Percentiles rank a stretch among this genome's conserved stretches.
Evolutionary conservation across 2,329 filamentous ascomycete species (phyloP).

Genomic region (Alternaria ventricosa): DNA sequence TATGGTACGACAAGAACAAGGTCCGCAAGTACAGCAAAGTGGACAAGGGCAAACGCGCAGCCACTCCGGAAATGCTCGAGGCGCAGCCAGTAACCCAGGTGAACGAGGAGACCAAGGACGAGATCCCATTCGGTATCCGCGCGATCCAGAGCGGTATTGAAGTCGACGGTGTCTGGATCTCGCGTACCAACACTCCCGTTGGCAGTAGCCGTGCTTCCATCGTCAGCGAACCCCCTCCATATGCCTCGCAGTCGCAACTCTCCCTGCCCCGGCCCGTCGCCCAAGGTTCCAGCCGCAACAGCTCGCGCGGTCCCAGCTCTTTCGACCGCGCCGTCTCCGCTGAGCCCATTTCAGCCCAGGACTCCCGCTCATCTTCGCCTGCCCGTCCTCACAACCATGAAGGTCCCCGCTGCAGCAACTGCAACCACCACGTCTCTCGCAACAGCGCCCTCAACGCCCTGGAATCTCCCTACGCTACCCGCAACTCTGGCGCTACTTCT

Average conservation of each 20-base stretch:
- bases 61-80: conserved; percentile 68
- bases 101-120: conserved; percentile 60
- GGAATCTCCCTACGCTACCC: conserved; percentile 28
- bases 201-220: conserved; percentile 46
- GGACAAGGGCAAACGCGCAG: conserved; percentile 43
- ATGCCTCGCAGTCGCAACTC: conserved; percentile 41
- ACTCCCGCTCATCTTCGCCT: conserved; percentile 42
- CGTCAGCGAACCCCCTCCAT: conserved; percentile 32
- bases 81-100: conserved; percentile 64
- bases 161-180: conserved; percentile 77
- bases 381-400: conserved; percentile 32
- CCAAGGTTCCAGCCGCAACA: conserved; percentile 43
- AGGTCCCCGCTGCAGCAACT: conserved; percentile 46
- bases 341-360: conserved; percentile 40
- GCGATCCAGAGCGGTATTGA: conserved; percentile 84
- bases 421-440: conserved; percentile 33
- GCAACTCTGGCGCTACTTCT: conserved; percentile 28
- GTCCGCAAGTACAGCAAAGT: conserved; percentile 52
- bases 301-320: conserved; percentile 44
- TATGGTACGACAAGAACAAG: conserved; percentile 56
- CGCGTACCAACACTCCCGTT: conserved; percentile 52
- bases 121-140: conserved; percentile 84
- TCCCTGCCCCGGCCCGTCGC: conserved; percentile 39
- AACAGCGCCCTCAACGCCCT: conserved; percentile 45
- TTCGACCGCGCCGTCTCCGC: conserved; percentile 49